Evolutionary conservation across 1,284 basidiomycete genomes (phyloP).

Genomic region (Coniophora puteana): DNA sequence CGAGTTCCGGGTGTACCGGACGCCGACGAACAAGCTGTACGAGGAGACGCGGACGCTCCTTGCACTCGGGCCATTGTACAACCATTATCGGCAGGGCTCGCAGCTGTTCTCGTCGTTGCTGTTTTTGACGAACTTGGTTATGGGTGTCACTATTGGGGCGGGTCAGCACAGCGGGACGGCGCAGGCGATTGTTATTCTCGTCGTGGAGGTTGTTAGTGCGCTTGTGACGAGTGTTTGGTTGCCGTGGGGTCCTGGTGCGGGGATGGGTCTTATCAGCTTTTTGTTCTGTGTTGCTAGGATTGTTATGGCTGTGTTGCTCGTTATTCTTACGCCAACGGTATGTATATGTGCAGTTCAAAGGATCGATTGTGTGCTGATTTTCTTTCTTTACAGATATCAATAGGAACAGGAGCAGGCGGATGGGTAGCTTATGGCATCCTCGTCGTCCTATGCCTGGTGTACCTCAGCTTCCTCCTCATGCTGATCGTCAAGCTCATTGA

Average conservation of each 20-base stretch:
- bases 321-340: conserved; percentile 86
- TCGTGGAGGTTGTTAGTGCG: conserved; percentile 80
- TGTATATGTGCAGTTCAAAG: conserved; percentile 5
- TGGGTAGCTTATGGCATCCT: conserved; percentile 95
- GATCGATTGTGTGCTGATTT: conserved; percentile 17
- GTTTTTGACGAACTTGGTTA: conserved; percentile 77
- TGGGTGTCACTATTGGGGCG: conserved; percentile 84
- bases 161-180: conserved; percentile 88
- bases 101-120: conserved; percentile 85
- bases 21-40: conserved; percentile 87
- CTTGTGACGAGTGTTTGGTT: conserved; percentile 90
- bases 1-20: conserved; percentile 72
- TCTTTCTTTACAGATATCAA: conserved; percentile 58
- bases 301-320: conserved; percentile 83
- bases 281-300: conserved; percentile 88
- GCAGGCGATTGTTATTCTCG: conserved; percentile 86
- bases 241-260: conserved; percentile 94
- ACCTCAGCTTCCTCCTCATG: conserved; percentile 78
- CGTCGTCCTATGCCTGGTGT: conserved; percentile 82
- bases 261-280: conserved; percentile 94
- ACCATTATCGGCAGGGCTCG: conserved; percentile 89
- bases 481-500: conserved; percentile 84
- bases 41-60: conserved; percentile 91
- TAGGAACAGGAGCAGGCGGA: conserved; percentile 71
- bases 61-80: conserved; percentile 93